Conservation (phyloP, 345 rosid species). For the Brassica nigra region DNA sequence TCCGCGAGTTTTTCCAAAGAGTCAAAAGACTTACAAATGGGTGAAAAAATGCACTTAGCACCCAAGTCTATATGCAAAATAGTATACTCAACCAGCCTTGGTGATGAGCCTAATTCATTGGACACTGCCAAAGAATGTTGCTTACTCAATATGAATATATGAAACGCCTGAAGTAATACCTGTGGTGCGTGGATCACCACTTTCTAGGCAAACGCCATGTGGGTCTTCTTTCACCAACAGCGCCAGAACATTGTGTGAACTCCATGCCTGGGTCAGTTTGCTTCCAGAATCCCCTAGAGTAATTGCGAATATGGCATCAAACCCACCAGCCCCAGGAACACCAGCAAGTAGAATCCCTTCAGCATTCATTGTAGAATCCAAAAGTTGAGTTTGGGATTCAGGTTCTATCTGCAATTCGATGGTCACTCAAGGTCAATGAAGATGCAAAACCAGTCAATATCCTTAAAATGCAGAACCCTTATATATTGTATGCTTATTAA, state of each 20-base stretch:
- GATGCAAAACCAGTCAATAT: conserved; percentile 2
- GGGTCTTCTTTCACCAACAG: conserved; percentile 94
- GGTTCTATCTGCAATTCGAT: conserved; percentile 81
- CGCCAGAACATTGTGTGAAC: conserved; percentile 68
- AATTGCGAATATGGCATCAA: conserved; percentile 84
- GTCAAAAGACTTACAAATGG: conserved; percentile 35
- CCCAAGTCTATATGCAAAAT: conserved; percentile 43
- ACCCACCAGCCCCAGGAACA: conserved; percentile 99
- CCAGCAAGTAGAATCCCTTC: conserved; percentile 93
- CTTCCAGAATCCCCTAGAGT: conserved; percentile 66
- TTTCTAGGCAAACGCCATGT: conserved; percentile 74
- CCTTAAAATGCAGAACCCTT: not conserved
- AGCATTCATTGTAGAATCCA: conserved; percentile 77
- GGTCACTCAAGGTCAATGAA: conserved; percentile 26
- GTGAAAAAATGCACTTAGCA: conserved; percentile 36
- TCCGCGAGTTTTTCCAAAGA: conserved; percentile 29
- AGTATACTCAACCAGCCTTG: conserved; percentile 36
- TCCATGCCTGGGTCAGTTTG: conserved; percentile 67
- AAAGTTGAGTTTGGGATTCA: conserved; percentile 69
- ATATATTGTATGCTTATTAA: not conserved
- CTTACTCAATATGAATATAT: conserved; percentile 54
- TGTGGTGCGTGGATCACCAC: conserved; percentile 70
- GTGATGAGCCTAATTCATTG: conserved; percentile 33
- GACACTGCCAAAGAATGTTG: conserved; percentile 30
- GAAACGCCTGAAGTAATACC: conserved; percentile 65